These are phyloP conservation scores for Penicillium olsonii DNA, from an alignment of 2,329 filamentous ascomycete species.

Conservation along the genomic window DNA sequence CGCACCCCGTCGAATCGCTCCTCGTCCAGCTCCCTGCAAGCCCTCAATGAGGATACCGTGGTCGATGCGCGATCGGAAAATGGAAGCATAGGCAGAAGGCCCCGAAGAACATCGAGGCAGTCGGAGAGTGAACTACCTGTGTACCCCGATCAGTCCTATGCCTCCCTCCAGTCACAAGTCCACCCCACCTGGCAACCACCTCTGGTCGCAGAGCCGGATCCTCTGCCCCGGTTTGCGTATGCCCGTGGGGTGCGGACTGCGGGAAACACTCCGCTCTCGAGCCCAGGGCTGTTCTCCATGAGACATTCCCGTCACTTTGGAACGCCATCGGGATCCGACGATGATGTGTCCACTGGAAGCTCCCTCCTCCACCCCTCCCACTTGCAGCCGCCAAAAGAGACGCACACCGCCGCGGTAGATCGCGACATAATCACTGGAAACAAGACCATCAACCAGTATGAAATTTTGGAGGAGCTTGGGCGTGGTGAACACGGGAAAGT, in stretches of 20 bases:
- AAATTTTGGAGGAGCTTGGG: slow-evolving; percentile 93
- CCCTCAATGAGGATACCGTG: slow-evolving; percentile 41
- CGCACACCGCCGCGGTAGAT: slow-evolving; percentile 88
- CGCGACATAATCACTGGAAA: slow-evolving; percentile 85
- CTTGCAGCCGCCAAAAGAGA: slow-evolving; percentile 75
- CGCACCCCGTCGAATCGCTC: slow-evolving; percentile 43
- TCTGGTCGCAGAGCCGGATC: slow-evolving; percentile 38
- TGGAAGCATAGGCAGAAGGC: slow-evolving; percentile 24
- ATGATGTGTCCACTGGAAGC: slow-evolving; percentile 48
- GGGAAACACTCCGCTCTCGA: slow-evolving; percentile 51
- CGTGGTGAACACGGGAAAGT: slow-evolving; percentile 97
- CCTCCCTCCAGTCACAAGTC: slow-evolving; percentile 46
- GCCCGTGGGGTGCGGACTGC: slow-evolving; percentile 41
- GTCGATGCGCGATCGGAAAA: slow-evolving; percentile 39
- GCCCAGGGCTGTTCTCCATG: slow-evolving; percentile 48
- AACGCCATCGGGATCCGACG: slow-evolving; percentile 37
- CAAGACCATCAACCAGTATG: slow-evolving; percentile 97
- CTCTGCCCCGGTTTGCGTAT: slow-evolving; percentile 21
- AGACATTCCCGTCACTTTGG: slow-evolving; percentile 30
- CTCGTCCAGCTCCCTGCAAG: slow-evolving; percentile 45
- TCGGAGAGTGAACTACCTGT: slow-evolving; percentile 43
- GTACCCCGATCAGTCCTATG: slow-evolving; percentile 53
- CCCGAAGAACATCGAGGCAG: slow-evolving; percentile 33
- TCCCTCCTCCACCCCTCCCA: slow-evolving; percentile 71
- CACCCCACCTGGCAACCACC: slow-evolving; percentile 43